Base-by-base conservation (phyloP, 257 asterid species). In the Solanum clarkiae region DNA sequence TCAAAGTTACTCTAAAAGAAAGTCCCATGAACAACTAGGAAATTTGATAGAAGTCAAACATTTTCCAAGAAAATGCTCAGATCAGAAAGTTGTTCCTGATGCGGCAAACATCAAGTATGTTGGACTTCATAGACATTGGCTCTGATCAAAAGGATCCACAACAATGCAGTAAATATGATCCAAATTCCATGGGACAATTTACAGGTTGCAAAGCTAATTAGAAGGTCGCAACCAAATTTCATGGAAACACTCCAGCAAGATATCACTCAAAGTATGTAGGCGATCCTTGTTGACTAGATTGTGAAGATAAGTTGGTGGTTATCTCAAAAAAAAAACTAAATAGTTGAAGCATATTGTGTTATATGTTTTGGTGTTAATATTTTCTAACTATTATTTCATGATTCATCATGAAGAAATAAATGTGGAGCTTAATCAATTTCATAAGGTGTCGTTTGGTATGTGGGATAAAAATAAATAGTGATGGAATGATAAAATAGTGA, bases 271-370 rank as follows among this genome's bases (percentile, higher is more conserved):
- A 88, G 90, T 81, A 94, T 94, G 99, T 90, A 98, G 70, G 91
- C 91, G 36, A 94, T 93, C 86, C 91, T 94, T 89, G 88, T 96
- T n/a, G 98, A 96, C 86, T 96, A 98, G 99, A 97, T 96, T 85
- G 98, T 94, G 82, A 96, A 93, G 96, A 98, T 96, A 75, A 29
- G 93, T 80, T 49, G 55, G 62, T 54, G 29, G 53, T 79, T 26
- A 79, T 79, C 83, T 53, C 32, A 71, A 40, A 77, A 51, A 77
- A 79, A 18, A 5, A 79, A 79, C 14, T 16, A 49, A 53, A 79
- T 26, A 79, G 47, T 53, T 8, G 22, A 75, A 53, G 83, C 18
- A 79, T 26, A 79, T 15, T 26, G 65, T 53, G 4, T 53, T 70
- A 51, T 15, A 11, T 26, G 47, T 26, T 79, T 17, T 47, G 9